Base-by-base conservation (phyloP, 495 filamentous ascomycete genomes). In the Aspergillus funiculosus region DNA sequence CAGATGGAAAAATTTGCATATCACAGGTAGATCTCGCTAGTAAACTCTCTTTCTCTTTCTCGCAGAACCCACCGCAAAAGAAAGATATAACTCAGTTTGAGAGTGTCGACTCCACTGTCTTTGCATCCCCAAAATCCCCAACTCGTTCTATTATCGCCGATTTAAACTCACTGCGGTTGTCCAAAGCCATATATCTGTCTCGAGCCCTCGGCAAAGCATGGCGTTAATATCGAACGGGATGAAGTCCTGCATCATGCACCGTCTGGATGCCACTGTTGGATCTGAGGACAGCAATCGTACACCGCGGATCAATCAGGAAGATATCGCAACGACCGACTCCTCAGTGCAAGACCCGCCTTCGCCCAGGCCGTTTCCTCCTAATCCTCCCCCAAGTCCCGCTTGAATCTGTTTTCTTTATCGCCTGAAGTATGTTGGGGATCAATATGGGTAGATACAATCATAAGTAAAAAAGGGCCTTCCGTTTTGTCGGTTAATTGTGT, bases 311-410 rank as follows among this genome's bases (percentile, higher is more conserved):
- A 31, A 15, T 19, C 20, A 21, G 31, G 28, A 39, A 13, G 28
- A 14, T 2, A 46, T 44, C 30, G 24, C 30, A 13, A 30, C 36
- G 8, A 38, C 13, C 29, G 17, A 43, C 10, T 44, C 27, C 22
- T 53, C 56, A 8, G 54, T 53, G 13, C 49, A 59, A 27, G 56
- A 59, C 28, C 67, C 69, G 21, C 66, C 67, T 24, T 71, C 69
- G 11, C 66, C 67, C 6, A 56, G 58, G 20, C 69, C 67, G 37
- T 64, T 62, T 29, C 69, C 69, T 35, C 60, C 64, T 5, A 71
- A 71, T 41, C 69, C 69, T 15, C 69, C 69, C 10, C 67, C 67
- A 32, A 72, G 69, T 45, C 69, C 69, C 19, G 69, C 60, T 17
- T 68, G 54, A 56, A 36, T 39, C 14, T 20, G 15, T 18, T 21